A percentile compares a stretch with the other conserved stretches of the same genome.
Evolutionary conservation across 169 alveolate species (phyloP).

Genomic region (Plasmodium vivax): DNA sequence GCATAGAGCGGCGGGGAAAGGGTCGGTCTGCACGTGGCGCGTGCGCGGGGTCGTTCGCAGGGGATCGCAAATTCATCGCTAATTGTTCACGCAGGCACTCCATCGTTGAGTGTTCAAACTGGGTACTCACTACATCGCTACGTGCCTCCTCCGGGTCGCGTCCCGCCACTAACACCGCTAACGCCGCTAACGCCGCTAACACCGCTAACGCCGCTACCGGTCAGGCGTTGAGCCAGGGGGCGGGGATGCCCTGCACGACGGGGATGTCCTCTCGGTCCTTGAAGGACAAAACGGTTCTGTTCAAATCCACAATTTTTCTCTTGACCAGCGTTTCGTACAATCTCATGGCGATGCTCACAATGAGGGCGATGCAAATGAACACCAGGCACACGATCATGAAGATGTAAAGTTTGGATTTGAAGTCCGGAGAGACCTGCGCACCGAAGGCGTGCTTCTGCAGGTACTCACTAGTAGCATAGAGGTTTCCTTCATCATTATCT

Average conservation of each 20-base stretch:
- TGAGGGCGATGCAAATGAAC: background rate
- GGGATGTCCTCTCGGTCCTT: background rate
- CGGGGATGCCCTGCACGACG: slow-evolving; percentile 18
- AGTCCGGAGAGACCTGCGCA: background rate
- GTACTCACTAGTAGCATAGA: background rate
- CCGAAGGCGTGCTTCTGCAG: background rate
- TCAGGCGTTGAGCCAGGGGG: slow-evolving; percentile 55
- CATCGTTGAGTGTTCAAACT: no score
- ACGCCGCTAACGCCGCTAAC: background rate
- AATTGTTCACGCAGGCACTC: no score
- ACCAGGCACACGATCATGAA: background rate
- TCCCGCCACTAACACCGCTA: background rate
- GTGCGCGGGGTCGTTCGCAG: no score
- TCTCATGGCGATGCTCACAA: background rate
- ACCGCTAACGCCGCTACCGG: no score
- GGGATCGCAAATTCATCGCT: no score
- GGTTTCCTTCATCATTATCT: background rate
- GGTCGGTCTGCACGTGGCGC: no score
- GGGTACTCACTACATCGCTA: no score
- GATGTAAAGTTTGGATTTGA: background rate
- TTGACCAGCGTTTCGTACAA: background rate
- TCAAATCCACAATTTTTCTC: background rate
- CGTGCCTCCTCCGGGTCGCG: background rate
- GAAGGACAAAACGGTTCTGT: background rate
- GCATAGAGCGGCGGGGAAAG: background rate